phyloP scores from a whole-genome alignment of 805 yeast species.

The Yamadazyma laniorum region DNA sequence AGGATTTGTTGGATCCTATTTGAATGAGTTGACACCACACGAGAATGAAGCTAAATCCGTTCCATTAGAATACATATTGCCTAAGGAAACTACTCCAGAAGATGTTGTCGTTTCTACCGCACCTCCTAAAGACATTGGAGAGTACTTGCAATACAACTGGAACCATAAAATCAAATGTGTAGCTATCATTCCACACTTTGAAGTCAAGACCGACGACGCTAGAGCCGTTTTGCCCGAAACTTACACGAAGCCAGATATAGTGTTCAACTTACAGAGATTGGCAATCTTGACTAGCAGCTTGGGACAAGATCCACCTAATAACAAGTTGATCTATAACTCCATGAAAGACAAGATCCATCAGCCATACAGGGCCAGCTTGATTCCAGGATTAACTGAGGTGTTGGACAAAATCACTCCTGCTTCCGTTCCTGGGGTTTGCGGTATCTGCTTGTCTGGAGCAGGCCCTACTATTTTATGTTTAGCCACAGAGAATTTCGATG shows the following conservation, averaged over 20 bases:
- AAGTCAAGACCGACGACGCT: constrained; percentile 88
- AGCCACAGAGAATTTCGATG: constrained; percentile 85
- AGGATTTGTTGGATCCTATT: constrained; percentile 94
- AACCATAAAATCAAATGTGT: constrained; percentile 78
- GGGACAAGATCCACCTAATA: constrained; percentile 78
- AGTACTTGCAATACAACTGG: constrained; percentile 84
- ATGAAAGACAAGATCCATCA: constrained; percentile 98
- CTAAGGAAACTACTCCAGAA: constrained; percentile 67
- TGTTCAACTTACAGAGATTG: constrained; percentile 89
- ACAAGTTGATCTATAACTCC: constrained; percentile 82
- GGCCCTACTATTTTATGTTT: constrained; percentile 96
- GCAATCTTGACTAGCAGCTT: constrained; percentile 92
- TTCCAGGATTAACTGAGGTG: constrained; percentile 88
- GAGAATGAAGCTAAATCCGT: constrained; percentile 69
- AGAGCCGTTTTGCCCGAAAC: constrained; percentile 85
- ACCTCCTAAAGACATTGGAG: constrained; percentile 87
- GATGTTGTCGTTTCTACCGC: constrained; percentile 30
- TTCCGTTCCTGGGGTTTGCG: constrained; percentile 80
- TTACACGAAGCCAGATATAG: constrained; percentile 76
- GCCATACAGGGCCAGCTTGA: constrained; percentile 89
- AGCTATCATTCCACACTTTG: constrained; percentile 91
- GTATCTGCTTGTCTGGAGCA: constrained; percentile 95
- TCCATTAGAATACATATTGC: constrained; percentile 81
- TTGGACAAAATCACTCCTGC: constrained; percentile 77
- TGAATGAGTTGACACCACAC: constrained; percentile 71